Conservation (phyloP, 495 filamentous ascomycete genomes). For the Xylaria venustula region DNA sequence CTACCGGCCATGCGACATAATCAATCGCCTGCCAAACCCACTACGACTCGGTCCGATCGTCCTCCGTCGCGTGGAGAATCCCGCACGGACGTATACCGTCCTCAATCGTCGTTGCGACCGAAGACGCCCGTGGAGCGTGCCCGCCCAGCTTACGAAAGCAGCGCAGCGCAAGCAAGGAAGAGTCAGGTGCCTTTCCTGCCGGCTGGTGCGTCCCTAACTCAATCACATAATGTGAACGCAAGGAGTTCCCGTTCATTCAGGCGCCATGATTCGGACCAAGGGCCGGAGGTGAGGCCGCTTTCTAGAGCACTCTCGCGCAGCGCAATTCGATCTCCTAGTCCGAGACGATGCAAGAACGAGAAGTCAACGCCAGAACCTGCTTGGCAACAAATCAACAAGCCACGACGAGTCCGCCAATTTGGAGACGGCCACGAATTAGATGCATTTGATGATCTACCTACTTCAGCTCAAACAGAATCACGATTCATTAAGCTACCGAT, state of each 20-base stretch:
- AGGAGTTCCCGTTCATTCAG: conserved; percentile 69
- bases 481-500: conserved; percentile 79
- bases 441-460: conserved; percentile 91
- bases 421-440: conserved; percentile 92
- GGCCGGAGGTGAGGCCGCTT: conserved; percentile 52
- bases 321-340: conserved; percentile 57
- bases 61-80: conserved; percentile 44
- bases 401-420: conserved; percentile 72
- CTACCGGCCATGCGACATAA: conserved; percentile 71
- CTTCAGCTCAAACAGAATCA: conserved; percentile 75
- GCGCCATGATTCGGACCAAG: conserved; percentile 69
- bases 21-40: conserved; percentile 44
- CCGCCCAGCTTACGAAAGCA: conserved; percentile 52
- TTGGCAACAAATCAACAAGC: conserved; percentile 65
- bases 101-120: conserved; percentile 54
- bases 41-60: conserved; percentile 47
- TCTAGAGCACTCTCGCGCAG: conserved; percentile 57
- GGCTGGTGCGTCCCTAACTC: conserved; percentile 66
- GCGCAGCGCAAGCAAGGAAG: conserved; percentile 53
- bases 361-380: conserved; percentile 39
- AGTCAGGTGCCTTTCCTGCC: conserved; percentile 76
- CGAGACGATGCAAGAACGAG: conserved; percentile 40
- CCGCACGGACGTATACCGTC: conserved; percentile 34
- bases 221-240: conserved; percentile 75
- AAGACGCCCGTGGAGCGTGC: conserved; percentile 69